Evolutionary conservation across 2,329 filamentous ascomycete genomes (phyloP).

Genomic region (Alternaria solani): DNA sequence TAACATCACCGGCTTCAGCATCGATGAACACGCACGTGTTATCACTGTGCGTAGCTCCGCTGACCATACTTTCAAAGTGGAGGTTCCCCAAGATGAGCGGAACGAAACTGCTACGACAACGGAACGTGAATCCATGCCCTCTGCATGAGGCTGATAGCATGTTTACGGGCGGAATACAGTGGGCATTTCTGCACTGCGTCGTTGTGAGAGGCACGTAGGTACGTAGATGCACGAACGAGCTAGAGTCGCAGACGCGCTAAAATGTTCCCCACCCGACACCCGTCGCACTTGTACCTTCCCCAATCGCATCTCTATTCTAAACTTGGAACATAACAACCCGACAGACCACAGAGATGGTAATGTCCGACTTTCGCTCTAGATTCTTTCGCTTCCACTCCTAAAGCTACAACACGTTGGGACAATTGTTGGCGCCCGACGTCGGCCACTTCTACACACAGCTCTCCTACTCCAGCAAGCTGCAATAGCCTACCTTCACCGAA

Average conservation of each 20-base stretch:
- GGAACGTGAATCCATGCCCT: background rate
- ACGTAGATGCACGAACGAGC: background rate
- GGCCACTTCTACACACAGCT: background rate
- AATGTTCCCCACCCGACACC: background rate
- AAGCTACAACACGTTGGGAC: background rate
- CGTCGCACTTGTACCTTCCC: background rate
- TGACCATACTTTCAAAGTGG: background rate
- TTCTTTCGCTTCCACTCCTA: background rate
- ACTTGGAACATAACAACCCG: background rate
- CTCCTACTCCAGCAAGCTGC: background rate
- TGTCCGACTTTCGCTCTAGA: background rate
- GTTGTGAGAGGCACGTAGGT: background rate
- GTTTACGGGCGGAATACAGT: background rate
- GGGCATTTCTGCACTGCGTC: background rate
- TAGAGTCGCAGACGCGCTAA: background rate
- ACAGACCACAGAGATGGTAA: background rate
- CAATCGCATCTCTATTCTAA: background rate
- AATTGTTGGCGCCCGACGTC: background rate
- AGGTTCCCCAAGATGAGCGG: background rate
- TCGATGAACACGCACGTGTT: background rate
- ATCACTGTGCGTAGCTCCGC: slow-evolving; percentile 2
- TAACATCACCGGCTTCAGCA: background rate
- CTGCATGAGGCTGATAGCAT: background rate
- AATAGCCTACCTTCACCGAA: background rate
- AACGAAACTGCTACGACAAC: background rate